Conservation (phyloP, 352 stramenopile species). For the Phytophthora cryptogea region DNA sequence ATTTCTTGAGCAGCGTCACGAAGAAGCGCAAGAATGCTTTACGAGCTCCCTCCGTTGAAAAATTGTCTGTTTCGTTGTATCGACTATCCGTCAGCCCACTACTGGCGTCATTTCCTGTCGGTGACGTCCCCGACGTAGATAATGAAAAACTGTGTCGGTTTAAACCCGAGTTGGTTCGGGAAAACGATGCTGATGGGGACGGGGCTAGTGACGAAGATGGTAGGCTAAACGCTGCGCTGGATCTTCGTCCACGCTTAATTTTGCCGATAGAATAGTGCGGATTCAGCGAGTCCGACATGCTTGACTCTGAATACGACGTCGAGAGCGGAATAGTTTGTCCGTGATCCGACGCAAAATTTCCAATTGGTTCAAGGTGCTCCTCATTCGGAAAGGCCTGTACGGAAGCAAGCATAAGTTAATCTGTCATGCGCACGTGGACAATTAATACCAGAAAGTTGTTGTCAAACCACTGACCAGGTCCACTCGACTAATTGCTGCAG, state of each 20-base stretch:
- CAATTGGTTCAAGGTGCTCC: conserved; percentile 80
- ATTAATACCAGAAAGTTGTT: neutral
- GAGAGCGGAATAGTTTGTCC: conserved; percentile 72
- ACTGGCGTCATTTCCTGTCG: conserved; percentile 36
- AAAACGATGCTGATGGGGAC: conserved; percentile 30
- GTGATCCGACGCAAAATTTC: conserved; percentile 67
- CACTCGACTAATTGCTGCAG: conserved; percentile 69
- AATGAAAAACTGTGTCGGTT: conserved; percentile 43
- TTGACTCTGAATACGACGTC: conserved; percentile 62
- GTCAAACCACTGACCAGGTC: conserved; percentile 46
- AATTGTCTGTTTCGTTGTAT: conserved; percentile 76
- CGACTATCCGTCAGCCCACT: conserved; percentile 59
- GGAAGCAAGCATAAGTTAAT: neutral
- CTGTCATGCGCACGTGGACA: neutral
- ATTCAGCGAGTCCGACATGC: conserved; percentile 50
- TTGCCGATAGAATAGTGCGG: conserved; percentile 75
- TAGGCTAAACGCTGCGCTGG: conserved; percentile 49
- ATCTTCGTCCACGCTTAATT: conserved; percentile 59
- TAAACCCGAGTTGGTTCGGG: conserved; percentile 31
- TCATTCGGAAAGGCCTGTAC: conserved; percentile 77
- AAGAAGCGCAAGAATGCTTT: conserved; percentile 85
- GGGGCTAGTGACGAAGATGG: conserved; percentile 36
- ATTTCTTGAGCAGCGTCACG: conserved; percentile 82
- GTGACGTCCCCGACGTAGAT: conserved; percentile 25
- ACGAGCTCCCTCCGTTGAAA: conserved; percentile 65